Conservation (phyloP, 805 yeast genomes). For the Candida krabiensis region DNA sequence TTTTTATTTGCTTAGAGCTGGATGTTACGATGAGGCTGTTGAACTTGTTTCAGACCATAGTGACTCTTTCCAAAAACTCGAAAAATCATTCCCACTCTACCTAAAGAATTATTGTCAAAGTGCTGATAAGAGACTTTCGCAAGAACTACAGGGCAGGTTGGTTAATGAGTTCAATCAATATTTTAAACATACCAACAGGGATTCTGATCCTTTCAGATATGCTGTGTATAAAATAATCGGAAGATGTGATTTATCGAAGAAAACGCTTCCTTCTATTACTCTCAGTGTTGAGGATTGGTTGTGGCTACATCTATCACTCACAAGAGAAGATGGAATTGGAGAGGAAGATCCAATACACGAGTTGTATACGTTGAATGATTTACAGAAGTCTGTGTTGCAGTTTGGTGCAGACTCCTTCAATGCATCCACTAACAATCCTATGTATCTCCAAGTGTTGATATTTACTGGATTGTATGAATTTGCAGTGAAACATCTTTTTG, state of each 20-base stretch:
- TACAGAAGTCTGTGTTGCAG: slow-evolving; percentile 68
- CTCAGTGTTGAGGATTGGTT: slow-evolving; percentile 92
- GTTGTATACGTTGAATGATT: slow-evolving; percentile 67
- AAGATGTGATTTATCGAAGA: slow-evolving; percentile 74
- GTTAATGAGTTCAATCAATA: slow-evolving; percentile 82
- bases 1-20: slow-evolving; percentile 82
- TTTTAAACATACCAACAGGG: slow-evolving; percentile 59
- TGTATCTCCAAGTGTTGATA: slow-evolving; percentile 72
- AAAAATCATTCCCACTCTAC: slow-evolving; percentile 78
- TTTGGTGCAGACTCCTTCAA: slow-evolving; percentile 75
- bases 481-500: slow-evolving; percentile 66
- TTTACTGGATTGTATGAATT: slow-evolving; percentile 79
- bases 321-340: slow-evolving; percentile 51
- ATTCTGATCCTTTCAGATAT: slow-evolving; percentile 85
- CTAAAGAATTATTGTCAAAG: slow-evolving; percentile 67
- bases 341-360: slow-evolving; percentile 54
- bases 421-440: slow-evolving; percentile 60
- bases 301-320: slow-evolving; percentile 85
- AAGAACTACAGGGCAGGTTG: slow-evolving; percentile 66
- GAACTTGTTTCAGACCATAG: slow-evolving; percentile 62
- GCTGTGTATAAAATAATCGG: slow-evolving; percentile 91
- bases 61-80: slow-evolving; percentile 78
- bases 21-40: slow-evolving; percentile 76
- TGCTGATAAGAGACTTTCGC: slow-evolving; percentile 54
- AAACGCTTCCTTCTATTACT: slow-evolving; percentile 64